Percentiles rank a stretch among this genome's conserved stretches.
Evolutionary conservation across 176 grass and related monocot species (phyloP).

Genomic region (Leersia perrieri): DNA sequence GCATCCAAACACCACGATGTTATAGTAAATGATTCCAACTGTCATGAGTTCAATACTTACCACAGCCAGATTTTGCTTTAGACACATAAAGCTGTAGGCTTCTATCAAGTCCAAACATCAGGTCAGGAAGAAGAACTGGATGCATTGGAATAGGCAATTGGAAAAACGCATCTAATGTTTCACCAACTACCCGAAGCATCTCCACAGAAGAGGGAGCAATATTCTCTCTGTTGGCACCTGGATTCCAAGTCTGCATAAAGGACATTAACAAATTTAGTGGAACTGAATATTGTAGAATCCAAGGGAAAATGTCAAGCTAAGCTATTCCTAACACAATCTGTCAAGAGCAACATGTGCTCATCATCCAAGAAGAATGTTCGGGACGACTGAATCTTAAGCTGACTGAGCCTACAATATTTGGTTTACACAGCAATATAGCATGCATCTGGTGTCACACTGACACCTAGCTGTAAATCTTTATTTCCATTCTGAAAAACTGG

Average conservation of each 20-base stretch:
- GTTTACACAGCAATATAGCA: not conserved
- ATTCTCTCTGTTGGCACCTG: constrained; percentile 84
- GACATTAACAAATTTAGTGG: constrained; percentile 22
- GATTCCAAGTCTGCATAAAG: constrained; percentile 78
- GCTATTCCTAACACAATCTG: not conserved
- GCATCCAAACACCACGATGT: not conserved
- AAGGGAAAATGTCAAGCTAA: not conserved
- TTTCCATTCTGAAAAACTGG: not conserved
- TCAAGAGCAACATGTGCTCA: not conserved
- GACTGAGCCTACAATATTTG: not conserved
- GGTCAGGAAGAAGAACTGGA: constrained; percentile 78
- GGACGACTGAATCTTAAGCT: not conserved
- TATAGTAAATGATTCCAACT: constrained; percentile 18
- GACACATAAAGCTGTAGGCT: constrained; percentile 83
- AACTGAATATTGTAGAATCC: constrained; percentile 9
- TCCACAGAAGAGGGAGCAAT: constrained; percentile 88
- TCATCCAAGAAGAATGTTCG: not conserved
- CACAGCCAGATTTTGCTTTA: constrained; percentile 91
- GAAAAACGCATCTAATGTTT: constrained; percentile 94
- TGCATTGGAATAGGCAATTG: constrained; percentile 94
- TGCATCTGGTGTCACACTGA: not conserved
- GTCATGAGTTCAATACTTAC: constrained; percentile 52
- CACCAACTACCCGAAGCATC: constrained; percentile 87
- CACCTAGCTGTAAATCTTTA: not conserved
- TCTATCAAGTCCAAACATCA: constrained; percentile 74